Base-by-base conservation (phyloP, 345 rosid genomes). In the Eucalyptus regnans region DNA sequence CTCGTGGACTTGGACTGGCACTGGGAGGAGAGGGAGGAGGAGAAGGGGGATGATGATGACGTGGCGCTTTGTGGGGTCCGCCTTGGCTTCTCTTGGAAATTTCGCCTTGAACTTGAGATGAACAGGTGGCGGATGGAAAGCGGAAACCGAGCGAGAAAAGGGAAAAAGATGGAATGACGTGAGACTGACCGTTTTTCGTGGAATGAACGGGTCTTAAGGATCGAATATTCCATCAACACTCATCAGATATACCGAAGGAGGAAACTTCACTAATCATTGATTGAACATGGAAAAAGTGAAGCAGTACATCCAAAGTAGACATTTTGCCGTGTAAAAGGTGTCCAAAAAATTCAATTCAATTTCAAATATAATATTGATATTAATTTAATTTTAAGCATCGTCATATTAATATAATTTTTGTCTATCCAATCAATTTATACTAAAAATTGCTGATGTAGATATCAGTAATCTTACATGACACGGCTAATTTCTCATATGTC, bases 11-110 rank as follows among this genome's bases (percentile, higher is more conserved):
- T 7, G 76, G 88, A 23, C 88, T 11, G 62, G 41, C 22, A 23
- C 27, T 56, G 62, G 62, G 27, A 20, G 33, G 33, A n/a, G 33
- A 33, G 27, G 4, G 23, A 33, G 3, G 62, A 20, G 25, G n/a
- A 4, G 64, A 10, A 3, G 1, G n/a, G 14, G 43, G 64, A 64
- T 7, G 58, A 31, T 56, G 62, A 15, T 80, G 54, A 80, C 86
- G 89, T 88, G 89, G 89, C 89, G 86, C 86, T 88, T 41, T 41
- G 86, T 12, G 86, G 41, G 86, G 50, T 50, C 86, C 86, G 71
- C 29, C 12, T 11, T 52, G 58, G 23, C 66, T 11, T 12, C 66
- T 27, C 15, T 60, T 60, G 15, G 68, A 29, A 60, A 27, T 60
- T 60, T 27, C 62, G 12, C 29, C 62, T 56, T 56, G 62, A 23